These are phyloP conservation scores for Ophiocordyceps robertsii DNA, from an alignment of 2,329 filamentous ascomycete species.

Conservation along the genomic window DNA sequence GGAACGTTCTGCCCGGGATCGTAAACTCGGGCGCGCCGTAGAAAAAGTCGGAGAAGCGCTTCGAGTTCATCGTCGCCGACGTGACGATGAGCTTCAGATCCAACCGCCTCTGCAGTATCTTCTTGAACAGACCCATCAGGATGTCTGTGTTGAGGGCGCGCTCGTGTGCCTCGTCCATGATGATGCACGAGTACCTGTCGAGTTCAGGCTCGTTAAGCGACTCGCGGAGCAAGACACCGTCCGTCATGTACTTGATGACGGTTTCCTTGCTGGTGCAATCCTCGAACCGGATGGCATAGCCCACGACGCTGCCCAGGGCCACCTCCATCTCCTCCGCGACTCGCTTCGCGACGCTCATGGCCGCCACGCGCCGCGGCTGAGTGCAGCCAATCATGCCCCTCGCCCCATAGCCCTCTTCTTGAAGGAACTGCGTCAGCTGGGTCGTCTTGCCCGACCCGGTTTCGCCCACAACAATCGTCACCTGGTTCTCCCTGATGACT, in stretches of 20 bases:
- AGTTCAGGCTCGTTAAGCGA: slow-evolving; percentile 85
- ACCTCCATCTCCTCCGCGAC: slow-evolving; percentile 98
- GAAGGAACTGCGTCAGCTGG: slow-evolving; percentile 87
- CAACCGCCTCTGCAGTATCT: slow-evolving; percentile 76
- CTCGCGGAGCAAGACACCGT: slow-evolving; percentile 86
- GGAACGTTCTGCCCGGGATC: slow-evolving; percentile 92
- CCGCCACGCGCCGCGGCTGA: slow-evolving; percentile 88
- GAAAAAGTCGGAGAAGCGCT: slow-evolving; percentile 91
- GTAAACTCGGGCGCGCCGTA: slow-evolving; percentile 92
- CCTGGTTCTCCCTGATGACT: slow-evolving; percentile 92
- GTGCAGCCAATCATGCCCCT: slow-evolving; percentile 90
- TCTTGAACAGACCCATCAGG: slow-evolving; percentile 94
- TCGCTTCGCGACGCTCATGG: slow-evolving; percentile 98
- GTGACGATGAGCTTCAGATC: slow-evolving; percentile 96
- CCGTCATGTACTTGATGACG: slow-evolving; percentile 97
- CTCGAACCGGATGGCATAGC: slow-evolving; percentile 96
- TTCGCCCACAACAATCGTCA: slow-evolving; percentile 91
- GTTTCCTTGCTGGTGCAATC: slow-evolving; percentile 96
- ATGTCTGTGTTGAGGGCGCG: slow-evolving; percentile 94
- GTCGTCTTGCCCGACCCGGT: slow-evolving; percentile 97
- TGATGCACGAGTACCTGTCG: slow-evolving; percentile 93
- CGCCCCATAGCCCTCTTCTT: slow-evolving; percentile 87
- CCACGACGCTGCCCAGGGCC: slow-evolving; percentile 72
- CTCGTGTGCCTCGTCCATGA: slow-evolving; percentile 99
- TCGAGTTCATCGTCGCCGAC: slow-evolving; percentile 96